These are phyloP conservation scores for Cordyceps javanica DNA, from an alignment of 2,329 filamentous ascomycete species.

Conservation along the genomic window DNA sequence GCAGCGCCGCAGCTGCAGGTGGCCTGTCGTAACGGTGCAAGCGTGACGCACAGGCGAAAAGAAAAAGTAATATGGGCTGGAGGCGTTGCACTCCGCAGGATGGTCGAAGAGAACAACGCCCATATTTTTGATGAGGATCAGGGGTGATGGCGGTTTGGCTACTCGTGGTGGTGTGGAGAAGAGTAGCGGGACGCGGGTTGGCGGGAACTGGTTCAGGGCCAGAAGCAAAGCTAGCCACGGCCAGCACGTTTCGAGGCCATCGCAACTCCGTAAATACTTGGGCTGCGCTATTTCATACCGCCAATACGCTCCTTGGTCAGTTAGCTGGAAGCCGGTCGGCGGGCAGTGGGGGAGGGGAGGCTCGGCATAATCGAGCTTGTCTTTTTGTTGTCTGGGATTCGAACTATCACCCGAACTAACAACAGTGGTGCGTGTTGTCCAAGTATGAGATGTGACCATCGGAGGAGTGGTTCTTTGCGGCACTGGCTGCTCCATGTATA, in stretches of 20 bases:
- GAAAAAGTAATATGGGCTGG: conserved; percentile 11
- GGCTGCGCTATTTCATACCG: neutral
- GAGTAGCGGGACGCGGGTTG: neutral
- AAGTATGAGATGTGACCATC: conserved; percentile 2
- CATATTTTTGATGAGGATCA: conserved; percentile 6
- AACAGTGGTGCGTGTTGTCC: neutral
- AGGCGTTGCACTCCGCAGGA: neutral
- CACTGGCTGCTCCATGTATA: neutral
- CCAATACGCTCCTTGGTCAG: no score
- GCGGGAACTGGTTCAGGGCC: conserved; percentile 5
- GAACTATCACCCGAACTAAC: neutral
- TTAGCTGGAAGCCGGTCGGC: neutral
- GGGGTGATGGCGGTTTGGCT: conserved; percentile 9
- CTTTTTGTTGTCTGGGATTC: neutral
- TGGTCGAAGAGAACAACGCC: neutral
- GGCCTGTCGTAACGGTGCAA: conserved; percentile 8
- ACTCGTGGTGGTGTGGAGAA: conserved; percentile 10
- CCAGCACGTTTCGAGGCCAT: conserved; percentile 2
- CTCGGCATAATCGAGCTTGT: neutral
- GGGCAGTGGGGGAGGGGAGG: neutral
- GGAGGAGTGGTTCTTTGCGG: neutral
- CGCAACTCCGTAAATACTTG: neutral
- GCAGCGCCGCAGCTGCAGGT: conserved; percentile 7
- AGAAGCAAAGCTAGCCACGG: neutral
- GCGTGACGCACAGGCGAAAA: conserved; percentile 10